phyloP scores from a whole-genome alignment of 2,329 filamentous ascomycete genomes.

The Trichoderma sp. region DNA sequence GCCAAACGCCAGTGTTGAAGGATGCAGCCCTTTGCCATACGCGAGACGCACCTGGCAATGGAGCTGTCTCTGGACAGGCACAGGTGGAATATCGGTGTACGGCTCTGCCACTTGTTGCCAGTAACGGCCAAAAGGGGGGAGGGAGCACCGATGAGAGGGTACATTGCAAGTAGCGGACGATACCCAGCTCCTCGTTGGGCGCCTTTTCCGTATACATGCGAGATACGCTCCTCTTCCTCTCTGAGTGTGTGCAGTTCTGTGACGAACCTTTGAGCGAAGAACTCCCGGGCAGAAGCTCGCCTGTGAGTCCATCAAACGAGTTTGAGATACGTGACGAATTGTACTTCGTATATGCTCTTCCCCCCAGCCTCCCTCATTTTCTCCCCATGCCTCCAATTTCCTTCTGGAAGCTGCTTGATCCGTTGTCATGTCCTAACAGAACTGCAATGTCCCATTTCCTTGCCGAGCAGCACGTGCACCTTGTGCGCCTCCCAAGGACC shows the following conservation, averaged over 20 bases:
- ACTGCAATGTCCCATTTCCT: conserved; percentile 21
- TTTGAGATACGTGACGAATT: too few relatives aligned
- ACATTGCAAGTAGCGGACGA: background rate
- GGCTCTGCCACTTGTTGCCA: too few relatives aligned
- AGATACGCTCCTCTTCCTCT: too few relatives aligned
- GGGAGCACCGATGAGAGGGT: background rate
- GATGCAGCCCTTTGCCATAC: conserved; percentile 20
- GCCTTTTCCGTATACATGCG: too few relatives aligned
- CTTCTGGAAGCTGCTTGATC: conserved; percentile 20
- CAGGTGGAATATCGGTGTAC: background rate
- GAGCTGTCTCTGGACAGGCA: background rate
- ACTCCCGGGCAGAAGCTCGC: background rate
- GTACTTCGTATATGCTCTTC: background rate
- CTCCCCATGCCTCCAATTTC: background rate
- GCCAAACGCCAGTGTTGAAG: conserved; percentile 12
- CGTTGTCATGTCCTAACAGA: conserved; percentile 7
- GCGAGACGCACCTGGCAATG: conserved; percentile 5
- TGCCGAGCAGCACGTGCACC: conserved; percentile 15
- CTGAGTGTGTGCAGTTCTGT: background rate
- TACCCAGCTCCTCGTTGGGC: too few relatives aligned
- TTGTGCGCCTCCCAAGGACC: conserved; percentile 4
- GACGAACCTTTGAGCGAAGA: background rate
- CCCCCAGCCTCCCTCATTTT: background rate
- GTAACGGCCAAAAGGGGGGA: too few relatives aligned
- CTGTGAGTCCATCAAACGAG: background rate